Conservation (phyloP, 495 filamentous ascomycete genomes). For the Penicillium pulvis region DNA sequence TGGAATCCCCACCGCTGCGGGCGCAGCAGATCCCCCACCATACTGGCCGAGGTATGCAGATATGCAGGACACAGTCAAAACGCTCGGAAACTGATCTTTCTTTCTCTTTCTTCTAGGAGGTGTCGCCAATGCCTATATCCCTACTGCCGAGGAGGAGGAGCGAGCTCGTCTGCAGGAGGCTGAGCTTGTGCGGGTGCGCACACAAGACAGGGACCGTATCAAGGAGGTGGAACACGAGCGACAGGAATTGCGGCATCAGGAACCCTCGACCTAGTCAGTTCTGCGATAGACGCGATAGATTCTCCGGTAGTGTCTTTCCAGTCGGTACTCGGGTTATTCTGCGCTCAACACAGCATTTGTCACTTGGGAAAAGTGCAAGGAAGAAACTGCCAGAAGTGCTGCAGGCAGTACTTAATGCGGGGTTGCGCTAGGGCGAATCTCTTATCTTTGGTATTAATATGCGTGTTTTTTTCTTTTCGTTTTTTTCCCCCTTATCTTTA, state of each 20-base stretch:
- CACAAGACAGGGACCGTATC: constrained; percentile 39
- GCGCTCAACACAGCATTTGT: background rate
- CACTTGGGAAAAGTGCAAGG: background rate
- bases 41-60: constrained; percentile 47
- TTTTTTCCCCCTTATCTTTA: constrained; percentile 10
- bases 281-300: background rate
- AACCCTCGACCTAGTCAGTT: constrained; percentile 19
- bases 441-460: constrained; percentile 17
- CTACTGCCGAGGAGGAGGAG: constrained; percentile 42
- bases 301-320: background rate
- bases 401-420: constrained; percentile 25
- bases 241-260: constrained; percentile 28
- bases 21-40: constrained; percentile 45
- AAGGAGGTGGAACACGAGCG: constrained; percentile 37
- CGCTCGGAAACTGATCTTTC: background rate
- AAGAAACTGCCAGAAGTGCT: constrained; percentile 18
- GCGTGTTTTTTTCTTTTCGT: constrained; percentile 11
- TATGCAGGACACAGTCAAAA: background rate
- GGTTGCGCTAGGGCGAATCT: constrained; percentile 8
- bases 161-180: constrained; percentile 33
- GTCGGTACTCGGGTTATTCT: background rate
- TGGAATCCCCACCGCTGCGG: constrained; percentile 58
- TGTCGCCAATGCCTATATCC: constrained; percentile 47
- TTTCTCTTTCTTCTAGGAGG: constrained; percentile 33
- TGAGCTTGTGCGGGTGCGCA: constrained; percentile 40